Percentiles rank a stretch among this genome's conserved stretches.
Conservation (phyloP, 2,329 filamentous ascomycete genomes). For the Monosporascus sp. region DNA sequence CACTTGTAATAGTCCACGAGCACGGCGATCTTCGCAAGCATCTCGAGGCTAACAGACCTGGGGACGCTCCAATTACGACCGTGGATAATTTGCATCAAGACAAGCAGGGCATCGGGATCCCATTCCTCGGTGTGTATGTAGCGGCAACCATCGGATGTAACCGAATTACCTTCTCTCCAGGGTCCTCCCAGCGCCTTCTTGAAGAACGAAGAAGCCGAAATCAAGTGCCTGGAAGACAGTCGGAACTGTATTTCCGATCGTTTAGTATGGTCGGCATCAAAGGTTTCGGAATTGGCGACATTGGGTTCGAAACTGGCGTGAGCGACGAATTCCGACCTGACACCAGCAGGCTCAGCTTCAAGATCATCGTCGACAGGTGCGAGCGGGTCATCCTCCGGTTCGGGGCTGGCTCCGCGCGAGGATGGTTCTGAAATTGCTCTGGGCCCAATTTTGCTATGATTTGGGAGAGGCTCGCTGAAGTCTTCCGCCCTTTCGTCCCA, state of each 20-base stretch:
- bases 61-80: constrained; percentile 5
- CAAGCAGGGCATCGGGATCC: constrained; percentile 22
- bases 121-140: constrained; percentile 13
- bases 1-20: constrained; percentile 9
- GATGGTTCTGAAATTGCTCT: too few relatives aligned
- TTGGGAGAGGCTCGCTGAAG: too few relatives aligned
- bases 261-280: not conserved
- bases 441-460: too few relatives aligned
- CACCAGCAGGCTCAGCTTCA: too few relatives aligned
- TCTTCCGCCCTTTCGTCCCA: not conserved
- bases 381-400: too few relatives aligned
- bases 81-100: constrained; percentile 16
- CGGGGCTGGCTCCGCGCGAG: too few relatives aligned
- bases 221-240: constrained; percentile 13
- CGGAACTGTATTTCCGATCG: not conserved
- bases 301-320: not conserved
- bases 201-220: constrained; percentile 12
- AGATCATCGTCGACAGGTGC: too few relatives aligned
- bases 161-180: constrained; percentile 7
- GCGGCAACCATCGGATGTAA: not conserved
- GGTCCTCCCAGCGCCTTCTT: constrained; percentile 1
- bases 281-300: not conserved
- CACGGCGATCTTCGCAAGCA: constrained; percentile 10
- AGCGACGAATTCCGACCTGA: not conserved
- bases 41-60: constrained; percentile 1